Evolutionary conservation across 805 yeast species (phyloP), one percentile per base, ranked within the genome.

Genomic region (Candida odintsovae): DNA sequence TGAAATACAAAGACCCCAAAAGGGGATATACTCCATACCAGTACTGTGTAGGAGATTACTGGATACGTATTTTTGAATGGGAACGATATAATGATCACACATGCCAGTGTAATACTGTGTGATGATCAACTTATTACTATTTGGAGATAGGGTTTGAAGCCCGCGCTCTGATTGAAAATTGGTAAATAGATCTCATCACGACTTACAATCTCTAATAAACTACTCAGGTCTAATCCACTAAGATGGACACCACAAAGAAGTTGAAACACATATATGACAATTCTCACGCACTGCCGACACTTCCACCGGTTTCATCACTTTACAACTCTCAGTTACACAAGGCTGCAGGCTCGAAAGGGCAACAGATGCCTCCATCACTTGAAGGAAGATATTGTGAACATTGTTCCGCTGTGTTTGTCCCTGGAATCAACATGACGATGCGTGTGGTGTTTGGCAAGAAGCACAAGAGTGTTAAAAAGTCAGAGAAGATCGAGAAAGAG

Each of bases 381-480:
- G 36, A 33, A 18, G 39, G 26, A 7, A 47, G 46, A 40, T 51
- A 31, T 39, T 53, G 57, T 23, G 33, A 39, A 1, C 51, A 47
- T 33, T 45, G 61, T 41, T 41, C 41, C 13, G 55, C 48, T 10
- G 39, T 67, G 3, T 50, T 63, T 20, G 50, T 69, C 11, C 64
- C 71, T 2, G 61, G 61, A 7, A 35, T 55, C n/a, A 67, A 57
- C 31, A 43, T 59, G 42, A 37, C 47, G 7, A 59, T 63, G 59
- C 36, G 36, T 50, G 59, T 25, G 5, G 50, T 45, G 3, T 58
- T 29, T 46, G 15, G 40, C 4, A 53, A 50, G 18, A 50, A 45
- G 29, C n/a, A 31, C 15, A 49, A 48, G 38, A 48, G 23, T 8
- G 12, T 33, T 7, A 29, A 44, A 15, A 29, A 41, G 13, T 41